phyloP scores from a whole-genome alignment of 305 asterid genomes.

The Salvia sclarea region DNA sequence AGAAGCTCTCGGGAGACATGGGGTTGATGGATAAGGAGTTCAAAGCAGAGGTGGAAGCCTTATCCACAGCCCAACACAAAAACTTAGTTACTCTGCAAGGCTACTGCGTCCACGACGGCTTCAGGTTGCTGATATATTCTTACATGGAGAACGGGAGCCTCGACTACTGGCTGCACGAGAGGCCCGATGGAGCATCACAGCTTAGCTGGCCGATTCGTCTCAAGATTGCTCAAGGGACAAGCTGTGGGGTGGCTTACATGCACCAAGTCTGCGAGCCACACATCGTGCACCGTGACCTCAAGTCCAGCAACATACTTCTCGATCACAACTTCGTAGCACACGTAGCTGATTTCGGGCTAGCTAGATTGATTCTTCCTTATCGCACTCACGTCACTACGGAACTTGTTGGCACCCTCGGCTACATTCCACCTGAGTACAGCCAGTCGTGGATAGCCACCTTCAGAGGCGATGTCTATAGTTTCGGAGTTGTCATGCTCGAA shows the following conservation, averaged over 20 bases:
- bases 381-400: slow-evolving; percentile 94
- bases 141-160: slow-evolving; percentile 97
- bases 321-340: slow-evolving; percentile 82
- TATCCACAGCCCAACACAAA: slow-evolving; percentile 89
- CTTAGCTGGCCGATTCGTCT: slow-evolving; percentile 88
- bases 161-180: slow-evolving; percentile 96
- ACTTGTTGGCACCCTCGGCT: slow-evolving; percentile 93
- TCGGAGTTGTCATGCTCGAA: slow-evolving; percentile 94
- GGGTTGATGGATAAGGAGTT: slow-evolving; percentile 96
- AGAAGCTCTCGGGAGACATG: slow-evolving; percentile 95
- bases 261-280: slow-evolving; percentile 92
- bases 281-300: slow-evolving; percentile 90
- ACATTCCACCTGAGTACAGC: slow-evolving; percentile 97
- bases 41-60: slow-evolving; percentile 90
- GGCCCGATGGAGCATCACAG: slow-evolving; percentile 73
- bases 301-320: slow-evolving; percentile 94
- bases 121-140: slow-evolving; percentile 74
- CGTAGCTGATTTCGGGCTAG: slow-evolving; percentile 93
- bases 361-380: slow-evolving; percentile 86
- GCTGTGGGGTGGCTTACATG: slow-evolving; percentile 93
- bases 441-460: slow-evolving; percentile 96
- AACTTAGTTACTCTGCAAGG: slow-evolving; percentile 90
- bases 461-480: slow-evolving; percentile 93
- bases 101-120: slow-evolving; percentile 88
- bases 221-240: slow-evolving; percentile 71